Base-by-base conservation (phyloP, 1,284 basidiomycete species). In the Ganoderma boninense region DNA sequence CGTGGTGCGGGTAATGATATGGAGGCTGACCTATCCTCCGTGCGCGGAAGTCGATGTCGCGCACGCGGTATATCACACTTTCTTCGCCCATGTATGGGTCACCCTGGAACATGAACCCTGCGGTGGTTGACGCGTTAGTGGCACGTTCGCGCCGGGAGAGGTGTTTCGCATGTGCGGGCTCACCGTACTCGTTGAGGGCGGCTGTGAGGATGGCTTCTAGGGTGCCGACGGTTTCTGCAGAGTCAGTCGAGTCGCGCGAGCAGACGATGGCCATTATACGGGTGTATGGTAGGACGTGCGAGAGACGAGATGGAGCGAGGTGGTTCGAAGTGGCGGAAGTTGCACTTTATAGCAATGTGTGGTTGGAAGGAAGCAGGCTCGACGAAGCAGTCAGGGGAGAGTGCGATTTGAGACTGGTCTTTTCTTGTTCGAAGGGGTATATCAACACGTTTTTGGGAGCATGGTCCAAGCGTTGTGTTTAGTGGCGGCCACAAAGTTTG, bases 41-140 rank as follows among this genome's bases (percentile, higher is more conserved):
- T 8, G 54, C 62, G 54, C 67, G 62, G 14, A 64, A 43, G 43
- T 68, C 67, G 35, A 68, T 64, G 56, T 68, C 62, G 42, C 62
- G 67, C 32, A 68, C 62, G 32, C 62, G 67, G 43, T 68, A 68
- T 2, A 68, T 18, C 11, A 64, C 13, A 23, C 42, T 26, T 11
- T 60, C 38, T 43, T 68, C 67, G 4, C 62, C 62, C 20, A 62
- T 68, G 2, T 20, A 16, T 8, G 56, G 42, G 11, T 68, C 62
- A 42, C 32, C 23, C 14, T 13, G 6, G 62, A 49, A 44, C 35
- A 49, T 35, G 18, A 68, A 38, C 8, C 67, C 67, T 68, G 43
- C 35, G 20, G 32, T 60, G 35, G 57, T 32, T 60, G 57, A 13
- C 8, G 38, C 32, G 7, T 60, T 2, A 60, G 57, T 40, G 16